Base-by-base conservation (phyloP, 257 asterid species). In the Gentiana dahurica region DNA sequence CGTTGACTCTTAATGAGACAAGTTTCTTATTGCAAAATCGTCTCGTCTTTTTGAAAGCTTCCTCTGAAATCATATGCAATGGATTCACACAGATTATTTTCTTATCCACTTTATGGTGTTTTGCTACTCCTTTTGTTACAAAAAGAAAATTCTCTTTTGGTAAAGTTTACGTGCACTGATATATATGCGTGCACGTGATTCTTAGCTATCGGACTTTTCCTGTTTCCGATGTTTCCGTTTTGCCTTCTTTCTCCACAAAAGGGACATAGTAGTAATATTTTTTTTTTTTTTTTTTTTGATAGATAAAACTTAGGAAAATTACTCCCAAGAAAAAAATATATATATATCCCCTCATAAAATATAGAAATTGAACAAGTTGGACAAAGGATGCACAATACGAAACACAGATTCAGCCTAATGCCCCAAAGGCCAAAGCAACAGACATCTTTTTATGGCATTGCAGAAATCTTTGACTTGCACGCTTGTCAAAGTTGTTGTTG, bases 31-130 rank as follows among this genome's bases (percentile, higher is more conserved):
- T 15, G 55, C 46, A 36, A 73, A 76, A 24, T 24, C 24, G 24
- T 68, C 53, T 61, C 35, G 59, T 76, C 66, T 62, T 24, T 68
- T 75, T 61, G 44, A 60, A 53, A 81, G 79, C 75, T 75, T 73
- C 53, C 51, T 34, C 55, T 44, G 32, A 39, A 47, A 8, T 41
- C 38, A 70, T 75, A 73, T 74, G 45, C 44, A 59, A 61, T 54
- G 54, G 67, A 71, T 68, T 70, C 72, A 58, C 71, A 55, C 66
- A 80, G 73, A 78, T 81, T 64, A 60, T 81, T 76, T 77, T 75
- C 79, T 64, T 57, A 73, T 73, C 74, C 78, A 55, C 45, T 41
- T 10, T 54, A 47, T 60, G 46, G 24, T 24, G 24, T 24, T 24
- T 10, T 41, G 24, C 24, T 24, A 10, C 46, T 41, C 5, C 46